Conservation (phyloP, 768 basidiomycete genomes). For the Arthromyces matolae region DNA sequence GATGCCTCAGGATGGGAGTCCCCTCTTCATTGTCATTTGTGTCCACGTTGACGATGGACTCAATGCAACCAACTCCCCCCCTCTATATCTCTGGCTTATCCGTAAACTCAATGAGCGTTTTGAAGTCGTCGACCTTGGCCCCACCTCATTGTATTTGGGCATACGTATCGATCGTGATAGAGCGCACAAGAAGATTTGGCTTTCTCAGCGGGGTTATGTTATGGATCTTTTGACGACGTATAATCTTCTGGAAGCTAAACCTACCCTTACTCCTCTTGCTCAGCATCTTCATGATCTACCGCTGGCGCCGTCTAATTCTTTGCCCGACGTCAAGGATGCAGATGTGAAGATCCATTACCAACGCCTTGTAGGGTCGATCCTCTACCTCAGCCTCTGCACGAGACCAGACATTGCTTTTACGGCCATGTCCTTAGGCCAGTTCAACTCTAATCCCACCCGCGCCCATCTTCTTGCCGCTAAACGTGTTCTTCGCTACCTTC, state of each 20-base stretch:
- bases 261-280: background rate
- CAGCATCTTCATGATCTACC: background rate
- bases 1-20: slow-evolving; percentile 13
- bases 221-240: slow-evolving; percentile 11
- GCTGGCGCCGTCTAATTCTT: background rate
- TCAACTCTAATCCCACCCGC: slow-evolving; percentile 23
- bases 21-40: slow-evolving; percentile 17
- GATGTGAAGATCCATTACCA: slow-evolving; percentile 17
- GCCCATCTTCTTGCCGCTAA: slow-evolving; percentile 30
- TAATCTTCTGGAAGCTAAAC: slow-evolving; percentile 6
- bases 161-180: slow-evolving; percentile 13
- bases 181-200: slow-evolving; percentile 1
- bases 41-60: slow-evolving; percentile 27
- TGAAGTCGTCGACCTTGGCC: slow-evolving; percentile 1
- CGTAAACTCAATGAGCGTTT: slow-evolving; percentile 8
- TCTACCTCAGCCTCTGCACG: slow-evolving; percentile 28
- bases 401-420: slow-evolving; percentile 33
- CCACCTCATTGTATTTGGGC: background rate
- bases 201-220: slow-evolving; percentile 14
- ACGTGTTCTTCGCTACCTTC: slow-evolving; percentile 29
- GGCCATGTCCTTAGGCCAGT: slow-evolving; percentile 27
- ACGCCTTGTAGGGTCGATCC: slow-evolving; percentile 21
- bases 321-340: slow-evolving; percentile 12
- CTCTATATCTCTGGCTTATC: slow-evolving; percentile 20
- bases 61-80: slow-evolving; percentile 14